Evolutionary conservation across 345 rosid species (phyloP), one percentile per base, ranked within the genome.

Genomic region (Salix brachista): DNA sequence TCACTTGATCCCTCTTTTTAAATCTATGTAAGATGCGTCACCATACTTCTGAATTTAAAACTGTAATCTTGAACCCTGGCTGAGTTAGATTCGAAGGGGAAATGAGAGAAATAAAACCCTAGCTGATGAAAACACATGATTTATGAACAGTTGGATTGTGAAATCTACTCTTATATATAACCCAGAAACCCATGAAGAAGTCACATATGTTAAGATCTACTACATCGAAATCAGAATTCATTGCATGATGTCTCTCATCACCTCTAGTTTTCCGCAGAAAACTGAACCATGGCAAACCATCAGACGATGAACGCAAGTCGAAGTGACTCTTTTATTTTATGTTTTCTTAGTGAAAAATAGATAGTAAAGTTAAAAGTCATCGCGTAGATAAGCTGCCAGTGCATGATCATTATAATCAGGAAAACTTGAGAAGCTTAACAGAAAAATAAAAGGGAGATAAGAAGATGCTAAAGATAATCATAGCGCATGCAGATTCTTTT

Each of bases 101-200:
- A 18, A 62, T 37, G 23, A n/a, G 42, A n/a, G 8, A 14, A 23
- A 11, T 11, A 44, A 62, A 71, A 77, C 80, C 80, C 80, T 77
- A 50, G 70, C 71, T 48, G 68, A 17, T 25, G 14, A 14, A 16
- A 61, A 13, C 5, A 25, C 9, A 12, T 3, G 19, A 26, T 30
- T 13, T 0, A 32, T 44, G 28, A 8, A 25, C 69, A 8, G 56
- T 6, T 65, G 12, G 30, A 23, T 58, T 58, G 3, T 34, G 19
- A 30, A 36, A 14, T 25, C 19, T 58, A 4, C 4, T 10, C 13
- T 4, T n/a, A 3, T n/a, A 23, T 0, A n/a, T 3, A 58, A 58
- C 65, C 4, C 23, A n/a, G 13, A 34, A 34, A 72, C 36, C 39
- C 34, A 30, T 9, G 54, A 36, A 26, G 17, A 17, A 67, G 9